Conservation (phyloP, 2,329 filamentous ascomycete species). For the Escovopsis sp. region DNA sequence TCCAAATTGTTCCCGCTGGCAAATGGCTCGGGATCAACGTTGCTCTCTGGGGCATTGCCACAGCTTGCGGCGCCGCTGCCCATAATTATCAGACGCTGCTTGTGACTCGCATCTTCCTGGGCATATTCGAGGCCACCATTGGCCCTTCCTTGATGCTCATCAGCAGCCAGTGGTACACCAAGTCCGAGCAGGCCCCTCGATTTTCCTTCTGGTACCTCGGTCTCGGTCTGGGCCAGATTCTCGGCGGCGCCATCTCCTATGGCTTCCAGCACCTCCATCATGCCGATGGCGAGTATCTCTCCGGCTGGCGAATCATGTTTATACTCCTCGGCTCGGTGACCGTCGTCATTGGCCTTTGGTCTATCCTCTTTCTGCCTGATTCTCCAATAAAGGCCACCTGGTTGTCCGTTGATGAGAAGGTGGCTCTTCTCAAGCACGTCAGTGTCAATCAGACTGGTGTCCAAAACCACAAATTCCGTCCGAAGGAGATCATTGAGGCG, state of each 20-base stretch:
- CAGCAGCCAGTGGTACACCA: conserved; percentile 47
- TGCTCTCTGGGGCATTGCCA: conserved; percentile 42
- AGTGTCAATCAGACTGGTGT: conserved; percentile 45
- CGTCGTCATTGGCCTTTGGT: conserved; percentile 18
- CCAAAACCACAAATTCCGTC: conserved; percentile 36
- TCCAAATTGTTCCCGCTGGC: conserved; percentile 44
- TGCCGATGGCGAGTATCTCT: conserved; percentile 33
- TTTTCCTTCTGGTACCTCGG: conserved; percentile 49
- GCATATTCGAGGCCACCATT: conserved; percentile 46
- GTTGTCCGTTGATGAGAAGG: conserved; percentile 32
- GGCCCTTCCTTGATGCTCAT: conserved; percentile 46
- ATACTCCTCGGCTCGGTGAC: conserved; percentile 46
- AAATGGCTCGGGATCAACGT: conserved; percentile 48
- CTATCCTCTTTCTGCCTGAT: conserved; percentile 21
- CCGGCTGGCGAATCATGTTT: conserved; percentile 59
- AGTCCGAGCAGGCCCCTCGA: conserved; percentile 43
- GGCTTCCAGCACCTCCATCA: conserved; percentile 36
- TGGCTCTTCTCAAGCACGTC: conserved; percentile 36
- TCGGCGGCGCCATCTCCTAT: conserved; percentile 49
- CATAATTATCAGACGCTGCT: conserved; percentile 38
- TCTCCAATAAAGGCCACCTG: conserved; percentile 32
- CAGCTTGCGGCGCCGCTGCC: conserved; percentile 37
- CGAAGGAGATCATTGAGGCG: conserved; percentile 36
- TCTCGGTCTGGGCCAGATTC: conserved; percentile 45
- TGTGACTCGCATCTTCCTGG: conserved; percentile 41